Conservation (phyloP, 371 early-diverging fungal genomes). For the Syncephalastrum contaminatum region DNA sequence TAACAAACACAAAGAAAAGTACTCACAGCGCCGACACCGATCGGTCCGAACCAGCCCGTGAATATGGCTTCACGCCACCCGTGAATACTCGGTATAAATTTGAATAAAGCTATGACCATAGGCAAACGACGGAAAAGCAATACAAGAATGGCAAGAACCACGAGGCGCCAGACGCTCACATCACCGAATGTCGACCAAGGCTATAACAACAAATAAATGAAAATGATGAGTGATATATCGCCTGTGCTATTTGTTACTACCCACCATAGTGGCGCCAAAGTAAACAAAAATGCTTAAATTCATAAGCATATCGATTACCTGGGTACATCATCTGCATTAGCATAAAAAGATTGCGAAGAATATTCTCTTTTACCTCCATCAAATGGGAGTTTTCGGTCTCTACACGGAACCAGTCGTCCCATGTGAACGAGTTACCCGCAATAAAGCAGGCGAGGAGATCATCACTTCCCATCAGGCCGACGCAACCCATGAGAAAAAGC, state of each 20-base stretch:
- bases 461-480: slow-evolving; percentile 78
- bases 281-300: slow-evolving; percentile 89
- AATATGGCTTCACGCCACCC: slow-evolving; percentile 82
- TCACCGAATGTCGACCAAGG: slow-evolving; percentile 61
- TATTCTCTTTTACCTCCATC: slow-evolving; percentile 54
- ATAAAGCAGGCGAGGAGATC: slow-evolving; percentile 92
- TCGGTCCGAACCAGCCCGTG: slow-evolving; percentile 97
- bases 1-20: too few species aligned
- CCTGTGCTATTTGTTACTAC: neutral
- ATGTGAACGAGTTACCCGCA: slow-evolving; percentile 86
- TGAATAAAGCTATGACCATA: slow-evolving; percentile 61
- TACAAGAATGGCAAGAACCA: slow-evolving; percentile 65
- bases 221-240: neutral
- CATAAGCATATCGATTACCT: slow-evolving; percentile 79
- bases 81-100: slow-evolving; percentile 65
- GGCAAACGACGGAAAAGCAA: slow-evolving; percentile 87
- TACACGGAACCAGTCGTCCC: slow-evolving; percentile 87
- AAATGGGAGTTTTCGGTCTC: slow-evolving; percentile 81
- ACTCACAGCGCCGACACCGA: slow-evolving; percentile 76
- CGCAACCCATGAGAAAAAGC: slow-evolving; percentile 76
- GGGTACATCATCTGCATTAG: neutral
- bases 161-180: slow-evolving; percentile 63
- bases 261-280: slow-evolving; percentile 80
- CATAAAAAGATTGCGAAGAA: neutral
- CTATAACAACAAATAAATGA: slow-evolving; percentile 10